Evolutionary conservation across 1,284 basidiomycete species (phyloP), one percentile per base, ranked within the genome.

Genomic region (Limonomyces culmigenus): DNA sequence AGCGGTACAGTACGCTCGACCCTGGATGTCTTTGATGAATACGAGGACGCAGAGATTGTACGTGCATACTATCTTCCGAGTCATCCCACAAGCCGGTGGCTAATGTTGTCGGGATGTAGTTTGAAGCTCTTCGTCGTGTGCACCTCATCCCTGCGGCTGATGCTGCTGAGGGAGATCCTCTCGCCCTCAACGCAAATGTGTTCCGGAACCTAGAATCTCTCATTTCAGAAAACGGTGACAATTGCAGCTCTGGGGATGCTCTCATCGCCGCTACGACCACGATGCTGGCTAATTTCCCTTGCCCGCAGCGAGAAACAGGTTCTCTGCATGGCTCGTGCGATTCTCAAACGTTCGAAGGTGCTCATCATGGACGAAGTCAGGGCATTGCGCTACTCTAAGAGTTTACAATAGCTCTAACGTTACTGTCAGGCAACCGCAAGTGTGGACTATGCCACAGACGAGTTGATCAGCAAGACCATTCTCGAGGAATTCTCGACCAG

Each of bases 161-260:
- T 30, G 54, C 58, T 3, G 65, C 60, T n/a, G 71, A 70, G 30
- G n/a, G n/a, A n/a, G 60, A 59, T 5, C 23, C 23, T 8, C 65
- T 63, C 15, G 59, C 52, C 3, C 58, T 85, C 39, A 93, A 93
- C 47, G 65, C 58, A 23, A 91, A 91, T 43, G 74, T 88, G 3
- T 95, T 95, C 70, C 70, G 74, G 21, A 76, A 88, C 50, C 64
- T 96, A 2, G 84, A 88, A 41, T 85, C 80, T 1, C 54, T 72
- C 12, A 87, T 95, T 8, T 81, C 80, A 1, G 85, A 87, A 55
- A 79, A 79, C 2, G 88, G 88, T n/a, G 88, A 92, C 32, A 95
- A 93, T 55, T 92, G 93, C 52, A 88, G 81, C 0, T 80, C 81
- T 4, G 89, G 89, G 11, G n/a, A n/a, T n/a, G n/a, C n/a, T n/a